These are phyloP conservation scores for Clavulina sp. DNA, from an alignment of 768 basidiomycete genomes.

Conservation along the genomic window DNA sequence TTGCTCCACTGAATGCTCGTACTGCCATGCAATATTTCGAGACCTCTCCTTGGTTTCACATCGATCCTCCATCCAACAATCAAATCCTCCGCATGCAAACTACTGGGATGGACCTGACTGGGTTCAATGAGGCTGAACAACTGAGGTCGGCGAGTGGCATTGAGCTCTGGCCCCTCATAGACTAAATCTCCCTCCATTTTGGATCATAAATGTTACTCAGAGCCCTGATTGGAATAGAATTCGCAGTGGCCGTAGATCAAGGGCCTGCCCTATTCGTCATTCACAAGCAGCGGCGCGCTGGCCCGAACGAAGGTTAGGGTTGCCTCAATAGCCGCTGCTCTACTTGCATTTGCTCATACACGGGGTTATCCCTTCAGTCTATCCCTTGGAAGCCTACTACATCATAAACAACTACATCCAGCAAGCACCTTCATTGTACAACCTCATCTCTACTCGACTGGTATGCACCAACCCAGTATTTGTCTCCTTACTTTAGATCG, in stretches of 20 bases:
- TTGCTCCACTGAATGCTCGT: slow-evolving; percentile 56
- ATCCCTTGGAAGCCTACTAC: slow-evolving; percentile 68
- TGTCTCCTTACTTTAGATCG: slow-evolving; percentile 30
- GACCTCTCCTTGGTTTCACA: slow-evolving; percentile 81
- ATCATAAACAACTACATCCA: slow-evolving; percentile 81
- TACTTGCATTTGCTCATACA: neutral
- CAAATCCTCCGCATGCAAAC: slow-evolving; percentile 89
- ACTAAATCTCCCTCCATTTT: neutral
- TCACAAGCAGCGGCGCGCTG: slow-evolving; percentile 72
- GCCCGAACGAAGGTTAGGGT: slow-evolving; percentile 66
- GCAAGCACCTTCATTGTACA: slow-evolving; percentile 72
- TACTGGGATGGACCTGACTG: slow-evolving; percentile 40
- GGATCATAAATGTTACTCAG: slow-evolving; percentile 22
- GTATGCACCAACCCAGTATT: slow-evolving; percentile 28
- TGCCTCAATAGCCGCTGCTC: neutral
- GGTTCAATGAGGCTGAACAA: slow-evolving; percentile 56
- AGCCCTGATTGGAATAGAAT: slow-evolving; percentile 77
- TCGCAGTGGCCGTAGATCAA: slow-evolving; percentile 62
- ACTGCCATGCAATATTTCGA: slow-evolving; percentile 85
- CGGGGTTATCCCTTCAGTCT: slow-evolving; percentile 28
- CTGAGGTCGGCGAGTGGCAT: too few species aligned
- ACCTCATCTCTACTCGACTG: slow-evolving; percentile 66
- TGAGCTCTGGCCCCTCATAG: slow-evolving; percentile 17
- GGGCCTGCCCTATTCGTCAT: slow-evolving; percentile 76
- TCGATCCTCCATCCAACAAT: slow-evolving; percentile 58